Evolutionary conservation across 78 protist genomes (phyloP).

Genomic region (Monocercomonoides exilis): DNA sequence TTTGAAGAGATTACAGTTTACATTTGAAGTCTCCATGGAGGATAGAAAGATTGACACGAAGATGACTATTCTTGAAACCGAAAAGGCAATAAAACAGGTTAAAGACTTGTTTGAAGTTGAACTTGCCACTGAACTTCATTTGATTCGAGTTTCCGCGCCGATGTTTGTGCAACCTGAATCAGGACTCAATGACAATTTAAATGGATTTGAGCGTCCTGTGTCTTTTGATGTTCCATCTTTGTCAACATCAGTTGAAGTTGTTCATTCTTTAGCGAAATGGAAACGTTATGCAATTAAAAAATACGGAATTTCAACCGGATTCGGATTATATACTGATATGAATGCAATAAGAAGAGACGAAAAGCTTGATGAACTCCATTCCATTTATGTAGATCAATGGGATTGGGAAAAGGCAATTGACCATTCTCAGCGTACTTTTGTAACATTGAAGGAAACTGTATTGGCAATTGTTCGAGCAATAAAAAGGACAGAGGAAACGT

Average conservation of each 20-base stretch:
- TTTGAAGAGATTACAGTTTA: too few relatives aligned
- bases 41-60: too few relatives aligned
- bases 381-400: conserved; percentile 23
- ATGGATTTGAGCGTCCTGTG: conserved; percentile 18
- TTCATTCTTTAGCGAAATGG: conserved; percentile 26
- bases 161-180: neutral
- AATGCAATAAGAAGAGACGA: conserved; percentile 16
- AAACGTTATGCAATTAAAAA: conserved; percentile 2
- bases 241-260: neutral
- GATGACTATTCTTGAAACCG: too few relatives aligned
- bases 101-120: conserved; percentile 4
- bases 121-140: neutral
- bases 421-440: neutral
- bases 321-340: conserved; percentile 18
- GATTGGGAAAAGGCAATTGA: conserved; percentile 5
- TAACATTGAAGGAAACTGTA: neutral
- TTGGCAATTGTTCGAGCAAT: conserved; percentile 10
- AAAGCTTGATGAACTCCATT: conserved; percentile 15
- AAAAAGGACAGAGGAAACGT: conserved; percentile 3
- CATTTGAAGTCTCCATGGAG: too few relatives aligned
- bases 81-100: neutral
- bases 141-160: conserved; percentile 15
- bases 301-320: neutral
- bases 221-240: neutral
- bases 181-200: neutral